Evolutionary conservation across 495 filamentous ascomycete genomes (phyloP), one percentile per base, ranked within the genome.

Genomic region (Hyaloscypha finlandica): DNA sequence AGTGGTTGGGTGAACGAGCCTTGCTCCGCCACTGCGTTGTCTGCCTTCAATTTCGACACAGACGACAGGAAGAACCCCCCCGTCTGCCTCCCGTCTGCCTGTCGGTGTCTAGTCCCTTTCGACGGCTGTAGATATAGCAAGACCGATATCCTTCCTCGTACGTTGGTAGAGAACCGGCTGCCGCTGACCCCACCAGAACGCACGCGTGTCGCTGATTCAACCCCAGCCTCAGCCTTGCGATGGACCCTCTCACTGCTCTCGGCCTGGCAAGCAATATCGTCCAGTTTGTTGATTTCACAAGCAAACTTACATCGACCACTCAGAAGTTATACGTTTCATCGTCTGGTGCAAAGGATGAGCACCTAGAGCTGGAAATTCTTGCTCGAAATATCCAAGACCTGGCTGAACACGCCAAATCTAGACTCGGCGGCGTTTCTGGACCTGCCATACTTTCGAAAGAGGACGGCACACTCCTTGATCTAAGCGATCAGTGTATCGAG

Each of bases 211-310:
- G 25, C 25, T 25, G 25, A 25, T 25, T 25, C 25, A 25, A 25
- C 25, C 25, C 25, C 25, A 25, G 25, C 25, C 25, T 25, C 25
- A 25, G 25, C 25, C 25, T 25, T 25, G 25, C 25, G 25, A 37
- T 37, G 51, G 51, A 53, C 22, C 51, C 51, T 53, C 51, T 53
- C 51, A 53, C 51, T 6, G 51, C 22, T 53, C 51, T 53, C 19
- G 51, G 51, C 51, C 51, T 53, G 8, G 51, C 51, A 20, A 20
- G 19, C 19, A 53, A 53, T 25, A 53, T 53, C 51, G 51, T 53
- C 22, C 51, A 53, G 16, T 25, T 53, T 20, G 22, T 53, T 12
- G 22, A n/a, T 53, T 53, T 14, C 16, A 53, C 9, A 6, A 53
- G 51, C 51, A 25, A 53, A 20, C 51, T 53, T 53, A 25, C 6